Percentiles rank a stretch among this genome's conserved stretches.
These are phyloP conservation scores for Diplodia corticola DNA, from an alignment of 2,329 filamentous ascomycete species.

Conservation along the genomic window DNA sequence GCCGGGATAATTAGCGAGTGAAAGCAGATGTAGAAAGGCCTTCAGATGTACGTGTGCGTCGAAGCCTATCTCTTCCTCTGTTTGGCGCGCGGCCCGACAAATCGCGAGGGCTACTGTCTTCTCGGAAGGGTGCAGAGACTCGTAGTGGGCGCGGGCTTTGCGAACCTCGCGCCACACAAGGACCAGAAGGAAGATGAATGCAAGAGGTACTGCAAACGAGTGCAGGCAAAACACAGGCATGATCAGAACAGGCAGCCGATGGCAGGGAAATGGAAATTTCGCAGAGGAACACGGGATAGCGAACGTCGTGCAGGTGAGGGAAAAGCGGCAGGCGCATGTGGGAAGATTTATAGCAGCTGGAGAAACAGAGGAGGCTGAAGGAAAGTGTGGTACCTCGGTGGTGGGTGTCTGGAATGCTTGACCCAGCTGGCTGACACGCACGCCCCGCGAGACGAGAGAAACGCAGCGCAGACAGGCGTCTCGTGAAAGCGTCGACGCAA, in stretches of 20 bases:
- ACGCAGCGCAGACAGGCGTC: neutral
- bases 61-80: conserved; percentile 20
- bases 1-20: neutral
- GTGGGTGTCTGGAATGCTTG: conserved; percentile 21
- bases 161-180: conserved; percentile 15
- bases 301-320: too few relatives aligned
- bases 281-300: neutral
- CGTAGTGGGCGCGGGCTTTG: conserved; percentile 17
- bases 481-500: neutral
- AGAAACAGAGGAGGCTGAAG: conserved; percentile 14
- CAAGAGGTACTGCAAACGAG: conserved; percentile 18
- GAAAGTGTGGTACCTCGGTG: conserved; percentile 18
- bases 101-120: conserved; percentile 17
- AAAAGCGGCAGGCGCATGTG: neutral
- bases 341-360: neutral
- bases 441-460: neutral
- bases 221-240: conserved; percentile 16
- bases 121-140: conserved; percentile 13
- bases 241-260: neutral
- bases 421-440: conserved; percentile 3
- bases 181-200: conserved; percentile 16
- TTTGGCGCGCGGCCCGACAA: conserved; percentile 10
- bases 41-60: neutral
- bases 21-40: neutral
- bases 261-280: neutral